Percentiles rank a stretch among this genome's conserved stretches.
phyloP scores from a whole-genome alignment of 768 basidiomycete genomes.

The Auriscalpium orientale region DNA sequence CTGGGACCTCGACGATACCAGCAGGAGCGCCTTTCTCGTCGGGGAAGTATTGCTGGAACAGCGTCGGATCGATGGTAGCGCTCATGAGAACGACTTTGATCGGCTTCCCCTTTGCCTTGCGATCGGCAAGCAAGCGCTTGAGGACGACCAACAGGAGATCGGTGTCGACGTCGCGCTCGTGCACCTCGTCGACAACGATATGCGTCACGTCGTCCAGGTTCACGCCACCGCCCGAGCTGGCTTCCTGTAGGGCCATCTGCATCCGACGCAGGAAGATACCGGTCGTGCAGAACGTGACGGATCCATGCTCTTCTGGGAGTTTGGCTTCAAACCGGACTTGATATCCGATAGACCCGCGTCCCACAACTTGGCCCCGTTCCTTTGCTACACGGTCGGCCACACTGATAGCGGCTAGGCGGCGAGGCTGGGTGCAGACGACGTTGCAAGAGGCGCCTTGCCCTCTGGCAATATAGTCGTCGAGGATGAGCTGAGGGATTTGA shows the following conservation, averaged over 20 bases:
- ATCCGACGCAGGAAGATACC: constrained; percentile 84
- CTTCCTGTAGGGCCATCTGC: constrained; percentile 60
- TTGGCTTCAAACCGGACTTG: constrained; percentile 88
- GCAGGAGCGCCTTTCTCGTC: constrained; percentile 54
- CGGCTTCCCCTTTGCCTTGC: constrained; percentile 59
- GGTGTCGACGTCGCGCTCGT: constrained; percentile 91
- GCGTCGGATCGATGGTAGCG: constrained; percentile 85
- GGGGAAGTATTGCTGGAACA: constrained; percentile 86
- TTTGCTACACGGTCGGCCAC: constrained; percentile 87
- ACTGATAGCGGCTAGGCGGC: constrained; percentile 84
- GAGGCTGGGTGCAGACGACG: constrained; percentile 88
- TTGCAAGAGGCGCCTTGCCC: constrained; percentile 84
- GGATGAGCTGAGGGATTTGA: constrained; percentile 86
- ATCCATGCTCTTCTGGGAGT: constrained; percentile 71
- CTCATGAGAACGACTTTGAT: constrained; percentile 92
- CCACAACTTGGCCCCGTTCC: constrained; percentile 71
- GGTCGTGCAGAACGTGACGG: constrained; percentile 88
- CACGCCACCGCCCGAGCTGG: constrained; percentile 23
- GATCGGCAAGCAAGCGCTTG: constrained; percentile 71
- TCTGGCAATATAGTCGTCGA: constrained; percentile 72
- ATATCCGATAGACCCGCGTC: constrained; percentile 69
- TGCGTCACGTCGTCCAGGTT: constrained; percentile 76
- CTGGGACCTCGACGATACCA: constrained; percentile 75
- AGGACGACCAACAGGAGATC: constrained; percentile 86
- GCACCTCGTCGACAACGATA: constrained; percentile 91